Evolutionary conservation across 2,329 filamentous ascomycete genomes (phyloP).

Genomic region (Microcyclospora tardicrescens): DNA sequence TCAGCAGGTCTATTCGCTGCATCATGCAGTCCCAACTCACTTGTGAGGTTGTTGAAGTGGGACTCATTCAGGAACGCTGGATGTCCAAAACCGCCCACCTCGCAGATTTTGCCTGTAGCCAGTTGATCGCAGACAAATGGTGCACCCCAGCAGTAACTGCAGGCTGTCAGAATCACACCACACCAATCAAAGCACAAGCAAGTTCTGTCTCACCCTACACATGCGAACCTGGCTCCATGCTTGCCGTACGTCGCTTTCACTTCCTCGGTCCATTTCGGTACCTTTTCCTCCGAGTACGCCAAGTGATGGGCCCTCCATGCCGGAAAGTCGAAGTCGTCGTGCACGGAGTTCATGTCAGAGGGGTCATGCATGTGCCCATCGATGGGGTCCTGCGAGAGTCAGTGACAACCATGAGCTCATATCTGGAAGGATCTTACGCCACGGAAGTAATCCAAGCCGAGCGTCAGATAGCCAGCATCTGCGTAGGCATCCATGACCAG

Average conservation of each 20-base stretch:
- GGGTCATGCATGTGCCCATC: too few relatives aligned
- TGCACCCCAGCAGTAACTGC: slow-evolving; percentile 23
- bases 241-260: slow-evolving; percentile 9
- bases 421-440: slow-evolving; percentile 5
- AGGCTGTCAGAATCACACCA: too few relatives aligned
- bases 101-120: slow-evolving; percentile 21
- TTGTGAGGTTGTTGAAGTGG: slow-evolving; percentile 31
- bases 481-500: slow-evolving; percentile 12
- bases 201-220: slow-evolving; percentile 5
- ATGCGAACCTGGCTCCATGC: slow-evolving; percentile 7
- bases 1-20: neutral
- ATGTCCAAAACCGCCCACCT: slow-evolving; percentile 39
- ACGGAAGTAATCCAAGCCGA: slow-evolving; percentile 11
- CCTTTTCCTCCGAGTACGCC: slow-evolving; percentile 4
- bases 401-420: slow-evolving; percentile 3
- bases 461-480: slow-evolving; percentile 6
- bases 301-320: slow-evolving; percentile 8
- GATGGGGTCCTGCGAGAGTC: slow-evolving; percentile 5
- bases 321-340: slow-evolving; percentile 9
- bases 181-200: too few relatives aligned
- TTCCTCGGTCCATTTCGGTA: slow-evolving; percentile 7
- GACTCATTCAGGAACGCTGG: slow-evolving; percentile 38
- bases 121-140: slow-evolving; percentile 25
- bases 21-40: slow-evolving; percentile 6
- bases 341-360: too few relatives aligned